Evolutionary conservation across 148 eudicot genomes (phyloP).

Genomic region (Linanthus parryae): DNA sequence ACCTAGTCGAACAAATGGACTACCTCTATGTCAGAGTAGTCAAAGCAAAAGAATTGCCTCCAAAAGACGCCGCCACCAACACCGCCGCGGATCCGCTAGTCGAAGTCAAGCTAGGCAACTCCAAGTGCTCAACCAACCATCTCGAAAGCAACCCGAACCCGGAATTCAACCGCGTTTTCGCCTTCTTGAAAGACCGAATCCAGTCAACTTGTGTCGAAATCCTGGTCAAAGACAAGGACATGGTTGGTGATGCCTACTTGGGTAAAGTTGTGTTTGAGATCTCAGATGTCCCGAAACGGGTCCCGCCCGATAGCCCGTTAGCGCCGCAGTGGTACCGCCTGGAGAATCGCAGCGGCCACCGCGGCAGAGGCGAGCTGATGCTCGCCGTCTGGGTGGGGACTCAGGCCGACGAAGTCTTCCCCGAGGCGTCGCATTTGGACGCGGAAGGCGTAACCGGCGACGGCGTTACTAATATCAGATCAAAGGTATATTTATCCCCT

Average conservation of each 20-base stretch:
- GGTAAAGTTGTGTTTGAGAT: constrained; percentile 5
- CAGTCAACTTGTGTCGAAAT: background rate
- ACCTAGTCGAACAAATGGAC: constrained; percentile 65
- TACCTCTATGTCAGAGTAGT: constrained; percentile 53
- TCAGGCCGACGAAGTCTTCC: constrained; percentile 10
- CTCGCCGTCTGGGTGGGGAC: constrained; percentile 9
- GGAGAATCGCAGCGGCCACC: background rate
- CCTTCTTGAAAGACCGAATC: constrained; percentile 10
- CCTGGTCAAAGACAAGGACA: constrained; percentile 7
- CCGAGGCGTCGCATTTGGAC: constrained; percentile 5
- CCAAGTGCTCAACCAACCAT: constrained; percentile 26
- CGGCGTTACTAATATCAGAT: background rate
- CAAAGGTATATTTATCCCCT: constrained; percentile 7
- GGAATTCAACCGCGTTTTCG: constrained; percentile 12
- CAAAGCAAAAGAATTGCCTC: constrained; percentile 41
- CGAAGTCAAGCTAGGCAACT: constrained; percentile 53
- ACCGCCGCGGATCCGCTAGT: constrained; percentile 34
- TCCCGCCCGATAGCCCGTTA: constrained; percentile 11
- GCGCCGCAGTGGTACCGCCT: constrained; percentile 13
- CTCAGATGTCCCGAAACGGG: constrained; percentile 4
- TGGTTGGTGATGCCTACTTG: constrained; percentile 1
- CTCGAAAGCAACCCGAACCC: constrained; percentile 22
- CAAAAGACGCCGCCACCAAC: constrained; percentile 12
- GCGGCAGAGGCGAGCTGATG: constrained; percentile 1
- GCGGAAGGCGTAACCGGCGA: constrained; percentile 1